Evolutionary conservation across 1,139 yeast genomes (phyloP).

Genomic region (Suzukiozyma palmioleophila): DNA sequence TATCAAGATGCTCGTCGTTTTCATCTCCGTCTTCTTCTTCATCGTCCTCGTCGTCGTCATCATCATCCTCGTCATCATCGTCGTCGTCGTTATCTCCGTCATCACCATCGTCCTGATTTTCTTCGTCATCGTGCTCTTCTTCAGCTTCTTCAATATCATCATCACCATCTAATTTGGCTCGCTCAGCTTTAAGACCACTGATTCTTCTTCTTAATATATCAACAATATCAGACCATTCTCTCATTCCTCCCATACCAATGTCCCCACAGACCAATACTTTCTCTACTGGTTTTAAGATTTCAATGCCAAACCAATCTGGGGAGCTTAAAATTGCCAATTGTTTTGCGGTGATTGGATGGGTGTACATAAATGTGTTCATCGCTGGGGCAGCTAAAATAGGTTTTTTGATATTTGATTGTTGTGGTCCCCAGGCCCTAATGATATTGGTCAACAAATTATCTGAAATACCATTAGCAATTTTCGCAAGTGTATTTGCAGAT

Average conservation of each 20-base stretch:
- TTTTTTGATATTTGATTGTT: constrained; percentile 34
- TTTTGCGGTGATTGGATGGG: constrained; percentile 86
- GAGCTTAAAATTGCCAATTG: constrained; percentile 58
- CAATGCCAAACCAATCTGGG: constrained; percentile 50
- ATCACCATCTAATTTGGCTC: constrained; percentile 20
- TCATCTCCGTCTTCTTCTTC: constrained; percentile 26
- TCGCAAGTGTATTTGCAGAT: constrained; percentile 90
- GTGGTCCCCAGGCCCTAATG: constrained; percentile 87
- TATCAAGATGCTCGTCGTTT: constrained; percentile 27
- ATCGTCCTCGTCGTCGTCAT: constrained; percentile 25
- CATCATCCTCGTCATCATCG: constrained; percentile 28
- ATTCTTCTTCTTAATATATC: constrained; percentile 63
- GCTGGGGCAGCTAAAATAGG: constrained; percentile 94
- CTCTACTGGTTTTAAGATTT: constrained; percentile 86
- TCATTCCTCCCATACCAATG: constrained; percentile 97
- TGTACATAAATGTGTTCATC: constrained; percentile 95
- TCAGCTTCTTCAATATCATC: constrained; percentile 32
- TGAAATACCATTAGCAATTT: constrained; percentile 84
- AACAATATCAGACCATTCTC: constrained; percentile 93
- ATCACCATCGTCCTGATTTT: constrained; percentile 35
- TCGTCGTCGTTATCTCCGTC: constrained; percentile 35
- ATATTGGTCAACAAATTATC: constrained; percentile 85
- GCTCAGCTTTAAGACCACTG: constrained; percentile 29
- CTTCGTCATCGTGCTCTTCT: constrained; percentile 31
- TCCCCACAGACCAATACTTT: constrained; percentile 94